Evolutionary conservation across 2,329 filamentous ascomycete species (phyloP).

Genomic region (Bretziella fagacearum): DNA sequence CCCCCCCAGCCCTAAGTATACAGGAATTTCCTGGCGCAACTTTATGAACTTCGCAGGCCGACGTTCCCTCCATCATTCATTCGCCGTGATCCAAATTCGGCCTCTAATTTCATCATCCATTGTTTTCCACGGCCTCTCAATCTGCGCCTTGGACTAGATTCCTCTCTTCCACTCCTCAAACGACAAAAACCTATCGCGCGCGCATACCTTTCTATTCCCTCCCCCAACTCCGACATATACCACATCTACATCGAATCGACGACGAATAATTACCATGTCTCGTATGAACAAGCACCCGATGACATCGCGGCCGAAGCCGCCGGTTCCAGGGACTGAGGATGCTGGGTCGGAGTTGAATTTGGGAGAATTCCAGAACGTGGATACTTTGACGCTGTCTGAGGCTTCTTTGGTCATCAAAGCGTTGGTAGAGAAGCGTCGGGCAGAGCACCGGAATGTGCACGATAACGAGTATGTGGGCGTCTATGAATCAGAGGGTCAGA

Average conservation of each 20-base stretch:
- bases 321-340: constrained; percentile 67
- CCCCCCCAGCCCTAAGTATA: not conserved
- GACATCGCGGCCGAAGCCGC: constrained; percentile 51
- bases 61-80: not conserved
- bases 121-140: not conserved
- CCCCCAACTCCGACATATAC: not conserved
- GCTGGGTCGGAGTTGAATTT: constrained; percentile 66
- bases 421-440: constrained; percentile 62
- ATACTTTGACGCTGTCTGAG: constrained; percentile 82
- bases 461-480: constrained; percentile 61
- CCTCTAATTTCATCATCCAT: too few species aligned
- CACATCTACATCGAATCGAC: not conserved
- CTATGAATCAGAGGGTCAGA: too few species aligned
- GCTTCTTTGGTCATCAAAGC: constrained; percentile 84
- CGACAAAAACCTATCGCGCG: not conserved
- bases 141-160: not conserved
- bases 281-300: constrained; percentile 11
- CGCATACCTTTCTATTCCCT: too few species aligned
- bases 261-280: constrained; percentile 3
- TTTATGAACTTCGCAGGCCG: not conserved
- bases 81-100: too few species aligned
- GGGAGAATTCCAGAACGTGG: constrained; percentile 84
- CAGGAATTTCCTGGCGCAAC: constrained; percentile 3
- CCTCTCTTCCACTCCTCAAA: not conserved
- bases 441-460: constrained; percentile 65